These are phyloP conservation scores for Exophiala calicioides DNA, from an alignment of 2,329 filamentous ascomycete species.

Conservation along the genomic window DNA sequence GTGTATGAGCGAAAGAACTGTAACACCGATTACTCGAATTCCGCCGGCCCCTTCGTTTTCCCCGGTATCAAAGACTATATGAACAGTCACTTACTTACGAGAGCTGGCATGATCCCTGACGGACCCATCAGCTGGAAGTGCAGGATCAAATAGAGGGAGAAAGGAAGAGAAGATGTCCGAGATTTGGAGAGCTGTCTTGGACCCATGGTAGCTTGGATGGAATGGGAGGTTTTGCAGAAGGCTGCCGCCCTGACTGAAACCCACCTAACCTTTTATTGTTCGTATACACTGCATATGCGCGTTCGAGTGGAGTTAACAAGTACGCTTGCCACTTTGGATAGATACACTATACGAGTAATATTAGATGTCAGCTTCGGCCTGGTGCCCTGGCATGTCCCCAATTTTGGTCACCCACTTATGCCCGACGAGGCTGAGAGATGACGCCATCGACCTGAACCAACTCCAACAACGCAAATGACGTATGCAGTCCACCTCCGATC, in stretches of 20 bases:
- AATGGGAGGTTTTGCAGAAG: neutral
- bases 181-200: constrained; percentile 5
- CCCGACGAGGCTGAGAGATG: constrained; percentile 4
- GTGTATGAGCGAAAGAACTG: constrained; percentile 17
- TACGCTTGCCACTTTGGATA: no score
- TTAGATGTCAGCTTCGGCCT: neutral
- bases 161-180: neutral
- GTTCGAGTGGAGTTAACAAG: neutral
- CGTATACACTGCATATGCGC: no score
- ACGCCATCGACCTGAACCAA: no score
- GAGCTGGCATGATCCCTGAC: constrained; percentile 1
- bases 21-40: constrained; percentile 16
- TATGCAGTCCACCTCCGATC: neutral
- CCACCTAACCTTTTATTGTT: no score
- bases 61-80: constrained; percentile 18
- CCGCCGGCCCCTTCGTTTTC: constrained; percentile 5
- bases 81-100: constrained; percentile 7
- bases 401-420: neutral
- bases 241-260: neutral
- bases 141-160: neutral
- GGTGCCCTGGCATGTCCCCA: neutral
- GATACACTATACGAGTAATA: no score
- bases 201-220: constrained; percentile 5
- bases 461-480: constrained; percentile 8
- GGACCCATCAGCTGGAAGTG: constrained; percentile 17